Base-by-base conservation (phyloP, 2,329 filamentous ascomycete genomes). In the Pseudopithomyces chartarum region DNA sequence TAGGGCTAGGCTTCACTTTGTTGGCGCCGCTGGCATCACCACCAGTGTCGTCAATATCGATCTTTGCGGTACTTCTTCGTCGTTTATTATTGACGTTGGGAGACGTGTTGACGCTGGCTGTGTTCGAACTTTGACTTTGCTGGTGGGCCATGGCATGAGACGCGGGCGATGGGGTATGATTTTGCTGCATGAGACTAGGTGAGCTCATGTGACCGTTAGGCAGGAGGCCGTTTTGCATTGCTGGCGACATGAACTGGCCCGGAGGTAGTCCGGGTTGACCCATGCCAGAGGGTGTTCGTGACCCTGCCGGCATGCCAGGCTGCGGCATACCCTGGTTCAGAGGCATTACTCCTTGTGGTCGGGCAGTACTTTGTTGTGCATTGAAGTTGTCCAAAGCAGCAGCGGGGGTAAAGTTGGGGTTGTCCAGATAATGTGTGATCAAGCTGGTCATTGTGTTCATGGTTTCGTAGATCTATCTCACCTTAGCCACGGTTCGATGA, bases 371-470 rank as follows among this genome's bases (percentile, higher is more conserved):
- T 79, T 78, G 43, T 76, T 78, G 40, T 72, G 76, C 38, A 52
- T 84, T 82, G 51, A 85, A 80, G 36, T 79, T 78, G 42, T 81
- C 76, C 54, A 88, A 74, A n/a, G 85, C 83, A 62, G 86, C 79
- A 19, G 78, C 76, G 2, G 85, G 83, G 26, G 80, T 79, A 53
- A 86, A 68, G 19, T 81, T 78, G 4, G 78, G 78, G 61, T 85
- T 79, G 47, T 81, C 78, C 55, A 84, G 80, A 22, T 83, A 83
- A 62, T 82, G 85, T 48, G 80, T 78, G 76, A 88, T 86, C 33
- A 88, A 73, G 56, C 82, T 79, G 55, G 82, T 82, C 87, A 89
- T 89, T 62, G 84, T 80, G 52, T 84, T 86, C 70, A 89, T 83
- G 29, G 85, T 87, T 73, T 89, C 87, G 57, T 84, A 84, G 58